phyloP scores from a whole-genome alignment of 2,329 filamentous ascomycete genomes.

The Ophiostoma piceae region DNA sequence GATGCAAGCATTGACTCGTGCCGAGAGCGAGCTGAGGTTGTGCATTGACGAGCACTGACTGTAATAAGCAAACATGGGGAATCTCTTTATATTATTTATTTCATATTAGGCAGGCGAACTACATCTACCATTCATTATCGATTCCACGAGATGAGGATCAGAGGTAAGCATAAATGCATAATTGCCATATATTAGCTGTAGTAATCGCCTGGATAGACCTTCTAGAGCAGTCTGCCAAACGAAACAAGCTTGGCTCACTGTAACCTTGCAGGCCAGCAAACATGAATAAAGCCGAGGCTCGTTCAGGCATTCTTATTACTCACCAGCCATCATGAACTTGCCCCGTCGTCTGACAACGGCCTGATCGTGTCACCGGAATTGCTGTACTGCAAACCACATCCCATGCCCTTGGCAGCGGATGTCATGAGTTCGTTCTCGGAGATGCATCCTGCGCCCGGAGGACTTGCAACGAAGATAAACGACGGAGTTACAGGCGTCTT shows the following conservation, averaged over 20 bases:
- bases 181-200: background rate
- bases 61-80: background rate
- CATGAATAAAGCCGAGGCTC: background rate
- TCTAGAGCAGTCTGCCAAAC: background rate
- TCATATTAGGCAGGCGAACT: background rate
- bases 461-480: background rate
- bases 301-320: background rate
- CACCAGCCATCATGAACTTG: background rate
- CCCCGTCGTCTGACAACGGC: too few species aligned
- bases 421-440: background rate
- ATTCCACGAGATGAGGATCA: conserved; percentile 10
- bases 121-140: background rate
- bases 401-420: conserved; percentile 1
- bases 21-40: background rate
- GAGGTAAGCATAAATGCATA: background rate
- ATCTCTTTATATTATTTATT: background rate
- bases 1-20: background rate
- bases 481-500: background rate
- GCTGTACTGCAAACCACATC: background rate
- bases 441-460: background rate
- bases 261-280: background rate
- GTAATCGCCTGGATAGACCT: background rate
- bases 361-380: background rate
- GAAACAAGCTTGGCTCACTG: background rate
- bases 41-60: background rate